Conservation (phyloP, 192 early-diverging fungal genomes). For the Chytriomyces confervae region DNA sequence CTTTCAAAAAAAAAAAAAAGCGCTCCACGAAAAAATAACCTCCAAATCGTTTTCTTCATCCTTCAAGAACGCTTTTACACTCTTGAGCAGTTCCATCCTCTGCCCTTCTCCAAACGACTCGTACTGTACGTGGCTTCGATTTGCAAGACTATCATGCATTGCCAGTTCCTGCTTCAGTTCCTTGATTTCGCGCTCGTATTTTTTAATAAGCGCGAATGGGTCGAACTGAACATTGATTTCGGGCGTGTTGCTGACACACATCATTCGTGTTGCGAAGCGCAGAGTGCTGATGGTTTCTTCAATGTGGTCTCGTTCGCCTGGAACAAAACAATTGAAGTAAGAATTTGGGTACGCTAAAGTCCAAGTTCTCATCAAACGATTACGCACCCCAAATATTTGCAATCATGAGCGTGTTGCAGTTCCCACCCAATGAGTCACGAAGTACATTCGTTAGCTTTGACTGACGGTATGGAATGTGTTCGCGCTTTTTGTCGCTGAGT, state of each 20-base stretch:
- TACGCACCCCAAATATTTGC: conserved; percentile 63
- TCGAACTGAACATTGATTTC: conserved; percentile 67
- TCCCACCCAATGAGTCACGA: conserved; percentile 66
- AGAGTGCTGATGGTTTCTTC: conserved; percentile 73
- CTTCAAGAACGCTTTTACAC: conserved; percentile 57
- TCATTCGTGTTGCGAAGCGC: conserved; percentile 70
- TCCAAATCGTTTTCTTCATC: conserved; percentile 61
- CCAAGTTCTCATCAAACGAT: not conserved
- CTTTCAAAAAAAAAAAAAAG: conserved; percentile 16
- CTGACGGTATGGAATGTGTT: conserved; percentile 69
- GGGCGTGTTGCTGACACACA: conserved; percentile 64
- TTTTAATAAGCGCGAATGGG: conserved; percentile 67
- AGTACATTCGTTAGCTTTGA: conserved; percentile 68
- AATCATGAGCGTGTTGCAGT: conserved; percentile 69
- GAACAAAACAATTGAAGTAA: not conserved
- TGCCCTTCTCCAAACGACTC: conserved; percentile 61
- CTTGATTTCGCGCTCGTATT: conserved; percentile 64
- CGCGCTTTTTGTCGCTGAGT: conserved; percentile 65
- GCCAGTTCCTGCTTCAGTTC: conserved; percentile 70
- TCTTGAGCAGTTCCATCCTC: conserved; percentile 52
- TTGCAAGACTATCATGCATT: conserved; percentile 65
- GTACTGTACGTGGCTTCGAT: conserved; percentile 66
- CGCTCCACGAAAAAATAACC: conserved; percentile 26
- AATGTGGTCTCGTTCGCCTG: conserved; percentile 55
- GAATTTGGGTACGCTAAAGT: not conserved